These are phyloP conservation scores for Macrophomina tecta DNA, from an alignment of 2,329 filamentous ascomycete genomes.

Conservation along the genomic window DNA sequence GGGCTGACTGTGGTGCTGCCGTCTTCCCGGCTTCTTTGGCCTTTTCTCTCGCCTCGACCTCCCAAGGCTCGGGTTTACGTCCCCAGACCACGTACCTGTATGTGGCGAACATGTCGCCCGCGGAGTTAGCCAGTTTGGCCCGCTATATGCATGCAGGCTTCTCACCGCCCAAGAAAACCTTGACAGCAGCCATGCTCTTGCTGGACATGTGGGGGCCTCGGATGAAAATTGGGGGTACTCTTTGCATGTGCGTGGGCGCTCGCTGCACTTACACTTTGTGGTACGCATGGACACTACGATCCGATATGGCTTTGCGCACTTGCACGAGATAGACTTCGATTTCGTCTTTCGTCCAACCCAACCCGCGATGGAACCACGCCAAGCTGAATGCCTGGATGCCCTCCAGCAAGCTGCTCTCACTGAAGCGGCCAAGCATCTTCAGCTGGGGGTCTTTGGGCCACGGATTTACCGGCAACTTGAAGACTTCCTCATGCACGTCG, in stretches of 20 bases:
- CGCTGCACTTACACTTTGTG: slow-evolving; percentile 48
- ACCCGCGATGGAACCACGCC: slow-evolving; percentile 49
- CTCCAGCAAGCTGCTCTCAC: slow-evolving; percentile 53
- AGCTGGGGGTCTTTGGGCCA: slow-evolving; percentile 58
- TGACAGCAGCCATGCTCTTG: background rate
- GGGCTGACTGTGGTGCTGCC: background rate
- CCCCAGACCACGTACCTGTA: slow-evolving; percentile 31
- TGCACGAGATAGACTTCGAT: slow-evolving; percentile 53
- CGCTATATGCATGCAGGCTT: background rate
- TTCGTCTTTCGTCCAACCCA: slow-evolving; percentile 52
- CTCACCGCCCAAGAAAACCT: background rate
- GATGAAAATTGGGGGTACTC: background rate
- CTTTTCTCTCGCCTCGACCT: slow-evolving; percentile 16
- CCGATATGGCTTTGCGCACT: slow-evolving; percentile 47
- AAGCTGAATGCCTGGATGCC: slow-evolving; percentile 53
- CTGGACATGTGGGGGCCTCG: background rate
- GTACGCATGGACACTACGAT: slow-evolving; percentile 49
- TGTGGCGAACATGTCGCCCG: slow-evolving; percentile 3
- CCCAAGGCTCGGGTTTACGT: slow-evolving; percentile 27
- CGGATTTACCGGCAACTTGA: slow-evolving; percentile 59
- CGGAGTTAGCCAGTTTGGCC: slow-evolving; percentile 27
- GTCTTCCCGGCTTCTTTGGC: background rate
- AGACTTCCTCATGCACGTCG: slow-evolving; percentile 60
- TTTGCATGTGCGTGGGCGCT: background rate
- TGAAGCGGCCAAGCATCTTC: slow-evolving; percentile 58